These are phyloP conservation scores for Tuber aestivum DNA, from an alignment of 495 filamentous ascomycete species.

Conservation along the genomic window DNA sequence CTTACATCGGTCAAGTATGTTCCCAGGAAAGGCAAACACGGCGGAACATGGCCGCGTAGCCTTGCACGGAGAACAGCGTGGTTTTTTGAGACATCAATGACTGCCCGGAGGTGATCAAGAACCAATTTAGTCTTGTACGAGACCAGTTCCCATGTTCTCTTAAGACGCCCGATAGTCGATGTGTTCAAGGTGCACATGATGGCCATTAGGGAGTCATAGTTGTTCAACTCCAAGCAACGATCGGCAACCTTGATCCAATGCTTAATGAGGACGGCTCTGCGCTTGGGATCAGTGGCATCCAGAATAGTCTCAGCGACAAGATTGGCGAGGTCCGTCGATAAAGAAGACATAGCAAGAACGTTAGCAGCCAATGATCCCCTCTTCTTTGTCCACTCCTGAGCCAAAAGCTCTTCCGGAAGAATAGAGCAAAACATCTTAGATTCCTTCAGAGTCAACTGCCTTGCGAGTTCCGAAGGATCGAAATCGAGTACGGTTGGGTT, in stretches of 20 bases:
- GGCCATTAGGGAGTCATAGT: constrained; percentile 95
- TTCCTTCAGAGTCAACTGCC: constrained; percentile 90
- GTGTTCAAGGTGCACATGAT: constrained; percentile 91
- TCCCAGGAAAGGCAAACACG: constrained; percentile 93
- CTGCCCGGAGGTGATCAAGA: constrained; percentile 66
- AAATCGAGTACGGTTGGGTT: constrained; percentile 80
- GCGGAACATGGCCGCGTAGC: constrained; percentile 80
- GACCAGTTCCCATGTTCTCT: constrained; percentile 87
- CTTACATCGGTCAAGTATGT: constrained; percentile 83
- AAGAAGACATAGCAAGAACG: constrained; percentile 85
- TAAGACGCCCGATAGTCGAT: constrained; percentile 84
- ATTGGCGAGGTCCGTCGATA: constrained; percentile 87
- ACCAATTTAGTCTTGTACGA: constrained; percentile 76
- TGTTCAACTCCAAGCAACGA: constrained; percentile 80
- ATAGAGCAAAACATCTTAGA: constrained; percentile 91
- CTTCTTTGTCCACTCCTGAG: constrained; percentile 87
- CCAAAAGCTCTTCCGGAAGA: constrained; percentile 86
- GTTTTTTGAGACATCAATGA: constrained; percentile 86
- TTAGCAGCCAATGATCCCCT: constrained; percentile 73
- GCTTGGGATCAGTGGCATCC: constrained; percentile 78
- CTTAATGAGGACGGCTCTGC: constrained; percentile 84
- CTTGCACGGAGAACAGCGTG: constrained; percentile 83
- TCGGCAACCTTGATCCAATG: constrained; percentile 96
- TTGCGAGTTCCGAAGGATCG: constrained; percentile 83
- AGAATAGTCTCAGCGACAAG: constrained; percentile 95